Conservation (phyloP, 2,329 filamentous ascomycete species). For the Samsoniella hepiali region DNA sequence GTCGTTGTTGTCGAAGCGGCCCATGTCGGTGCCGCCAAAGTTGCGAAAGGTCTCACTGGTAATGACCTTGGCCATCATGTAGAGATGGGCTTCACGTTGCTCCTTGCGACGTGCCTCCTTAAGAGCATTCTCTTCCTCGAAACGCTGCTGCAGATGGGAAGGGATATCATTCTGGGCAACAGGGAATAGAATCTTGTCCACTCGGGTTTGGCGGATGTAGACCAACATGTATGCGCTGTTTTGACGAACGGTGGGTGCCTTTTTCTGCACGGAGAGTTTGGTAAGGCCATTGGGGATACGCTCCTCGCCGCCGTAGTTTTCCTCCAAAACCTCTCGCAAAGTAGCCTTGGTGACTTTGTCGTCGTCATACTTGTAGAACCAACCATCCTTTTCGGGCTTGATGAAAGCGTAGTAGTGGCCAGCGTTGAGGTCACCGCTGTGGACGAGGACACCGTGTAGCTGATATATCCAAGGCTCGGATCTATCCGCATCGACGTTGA, state of each 20-base stretch:
- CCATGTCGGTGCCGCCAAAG: slow-evolving; percentile 82
- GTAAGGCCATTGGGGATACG: slow-evolving; percentile 45
- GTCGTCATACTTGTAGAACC: slow-evolving; percentile 97
- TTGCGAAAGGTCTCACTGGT: slow-evolving; percentile 76
- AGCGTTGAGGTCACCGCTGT: slow-evolving; percentile 94
- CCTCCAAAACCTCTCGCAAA: slow-evolving; percentile 85
- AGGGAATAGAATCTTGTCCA: slow-evolving; percentile 78
- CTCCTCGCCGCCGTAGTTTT: slow-evolving; percentile 94
- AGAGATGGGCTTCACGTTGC: slow-evolving; percentile 89
- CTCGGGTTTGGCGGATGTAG: slow-evolving; percentile 81
- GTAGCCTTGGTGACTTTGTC: slow-evolving; percentile 96
- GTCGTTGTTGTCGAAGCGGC: slow-evolving; percentile 59
- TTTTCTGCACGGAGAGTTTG: slow-evolving; percentile 50
- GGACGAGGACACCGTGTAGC: slow-evolving; percentile 90
- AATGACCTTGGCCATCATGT: slow-evolving; percentile 79
- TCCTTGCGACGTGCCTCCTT: slow-evolving; percentile 79
- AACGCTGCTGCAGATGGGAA: slow-evolving; percentile 55
- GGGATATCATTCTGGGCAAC: slow-evolving; percentile 79
- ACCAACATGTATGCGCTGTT: slow-evolving; percentile 98
- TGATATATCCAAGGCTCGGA: slow-evolving; percentile 91
- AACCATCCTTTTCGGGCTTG: slow-evolving; percentile 87
- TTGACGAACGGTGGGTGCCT: slow-evolving; percentile 58
- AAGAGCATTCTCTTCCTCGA: slow-evolving; percentile 77
- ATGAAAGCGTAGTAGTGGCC: slow-evolving; percentile 98
- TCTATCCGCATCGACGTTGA: slow-evolving; percentile 79